phyloP scores from a whole-genome alignment of 2,329 filamentous ascomycete genomes.

The Aspergillus nomiae region DNA sequence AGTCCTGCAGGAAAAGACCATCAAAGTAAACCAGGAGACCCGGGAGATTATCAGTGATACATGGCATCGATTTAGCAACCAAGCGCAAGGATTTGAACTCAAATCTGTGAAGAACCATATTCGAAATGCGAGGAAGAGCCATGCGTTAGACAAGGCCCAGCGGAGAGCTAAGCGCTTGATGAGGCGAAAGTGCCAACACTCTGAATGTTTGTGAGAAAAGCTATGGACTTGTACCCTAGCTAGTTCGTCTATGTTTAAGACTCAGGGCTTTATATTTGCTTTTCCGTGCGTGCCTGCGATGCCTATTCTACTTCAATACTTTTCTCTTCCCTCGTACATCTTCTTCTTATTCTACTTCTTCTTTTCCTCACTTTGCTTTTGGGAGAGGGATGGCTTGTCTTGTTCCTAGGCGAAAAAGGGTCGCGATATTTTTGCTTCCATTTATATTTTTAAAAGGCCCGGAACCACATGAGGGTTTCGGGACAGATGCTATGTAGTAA shows the following conservation, averaged over 20 bases:
- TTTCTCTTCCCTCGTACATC: neutral
- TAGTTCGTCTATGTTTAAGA: neutral
- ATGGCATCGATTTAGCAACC: slow-evolving; percentile 30
- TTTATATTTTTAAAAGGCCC: neutral
- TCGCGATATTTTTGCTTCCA: neutral
- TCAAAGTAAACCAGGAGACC: slow-evolving; percentile 30
- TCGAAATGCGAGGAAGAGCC: slow-evolving; percentile 29
- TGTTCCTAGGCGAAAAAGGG: neutral
- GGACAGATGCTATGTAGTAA: slow-evolving; percentile 14
- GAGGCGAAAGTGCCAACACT: slow-evolving; percentile 21
- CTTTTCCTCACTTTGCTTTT: neutral
- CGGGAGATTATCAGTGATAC: slow-evolving; percentile 29
- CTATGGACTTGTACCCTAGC: neutral
- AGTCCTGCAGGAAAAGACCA: slow-evolving; percentile 32
- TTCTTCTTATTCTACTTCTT: slow-evolving; percentile 6
- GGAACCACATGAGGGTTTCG: slow-evolving; percentile 8
- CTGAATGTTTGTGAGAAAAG: slow-evolving; percentile 8
- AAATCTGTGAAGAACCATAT: slow-evolving; percentile 29
- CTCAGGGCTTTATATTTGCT: neutral
- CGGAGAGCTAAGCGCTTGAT: slow-evolving; percentile 34
- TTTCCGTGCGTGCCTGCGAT: neutral
- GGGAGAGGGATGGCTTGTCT: neutral
- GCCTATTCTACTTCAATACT: neutral
- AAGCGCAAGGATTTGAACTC: slow-evolving; percentile 26
- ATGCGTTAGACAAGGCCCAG: slow-evolving; percentile 38